Conservation (phyloP, 2,329 filamentous ascomycete genomes). For the Cryphonectria japonica region DNA sequence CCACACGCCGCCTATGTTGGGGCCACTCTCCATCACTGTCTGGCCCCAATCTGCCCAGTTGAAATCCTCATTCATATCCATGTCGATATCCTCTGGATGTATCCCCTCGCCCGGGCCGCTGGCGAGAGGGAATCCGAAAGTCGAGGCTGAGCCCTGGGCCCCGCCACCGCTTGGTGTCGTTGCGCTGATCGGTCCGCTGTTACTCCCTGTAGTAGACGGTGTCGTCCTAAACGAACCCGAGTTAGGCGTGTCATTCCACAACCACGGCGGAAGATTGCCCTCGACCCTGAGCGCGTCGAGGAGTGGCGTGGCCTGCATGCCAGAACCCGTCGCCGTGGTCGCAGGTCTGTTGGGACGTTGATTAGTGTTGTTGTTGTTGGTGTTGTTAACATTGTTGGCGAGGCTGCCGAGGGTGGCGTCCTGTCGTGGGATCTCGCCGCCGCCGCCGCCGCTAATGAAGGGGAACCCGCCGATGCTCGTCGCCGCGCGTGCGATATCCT, state of each 20-base stretch:
- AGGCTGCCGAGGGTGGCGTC: slow-evolving; percentile 28
- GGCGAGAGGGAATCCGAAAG: slow-evolving; percentile 28
- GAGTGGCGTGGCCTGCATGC: slow-evolving; percentile 30
- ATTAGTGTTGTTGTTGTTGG: not conserved
- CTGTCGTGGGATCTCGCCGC: slow-evolving; percentile 31
- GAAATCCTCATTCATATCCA: slow-evolving; percentile 44
- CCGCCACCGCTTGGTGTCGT: not conserved
- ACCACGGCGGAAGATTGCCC: slow-evolving; percentile 57
- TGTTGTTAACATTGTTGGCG: slow-evolving; percentile 11
- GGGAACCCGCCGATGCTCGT: slow-evolving; percentile 17
- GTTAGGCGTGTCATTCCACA: slow-evolving; percentile 49
- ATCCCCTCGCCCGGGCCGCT: slow-evolving; percentile 13
- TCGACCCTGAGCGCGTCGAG: slow-evolving; percentile 48
- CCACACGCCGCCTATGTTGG: slow-evolving; percentile 35
- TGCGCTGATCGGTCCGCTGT: slow-evolving; percentile 15
- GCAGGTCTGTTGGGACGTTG: slow-evolving; percentile 2
- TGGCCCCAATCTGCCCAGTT: slow-evolving; percentile 45
- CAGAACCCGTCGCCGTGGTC: slow-evolving; percentile 16
- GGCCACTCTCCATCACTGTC: slow-evolving; percentile 38
- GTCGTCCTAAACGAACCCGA: slow-evolving; percentile 14
- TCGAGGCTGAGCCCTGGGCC: not conserved
- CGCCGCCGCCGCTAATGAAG: slow-evolving; percentile 22
- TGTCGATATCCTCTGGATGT: slow-evolving; percentile 38
- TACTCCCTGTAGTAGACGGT: not conserved
- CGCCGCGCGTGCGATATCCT: slow-evolving; percentile 24